Conservation (phyloP, 331 rosid genomes). For the Telfairia occidentalis region DNA sequence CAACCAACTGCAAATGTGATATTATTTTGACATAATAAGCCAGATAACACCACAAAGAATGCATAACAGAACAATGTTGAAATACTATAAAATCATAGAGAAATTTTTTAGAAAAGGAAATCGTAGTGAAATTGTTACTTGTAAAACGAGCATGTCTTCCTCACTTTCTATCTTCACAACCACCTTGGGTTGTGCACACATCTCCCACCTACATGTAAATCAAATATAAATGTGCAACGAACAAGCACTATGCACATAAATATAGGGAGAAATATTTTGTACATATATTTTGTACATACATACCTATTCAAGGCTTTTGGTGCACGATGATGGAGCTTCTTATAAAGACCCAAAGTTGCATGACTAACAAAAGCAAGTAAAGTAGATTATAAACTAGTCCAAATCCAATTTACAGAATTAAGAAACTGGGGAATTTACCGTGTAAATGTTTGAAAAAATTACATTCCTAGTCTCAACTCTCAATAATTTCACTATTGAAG, state of each 20-base stretch:
- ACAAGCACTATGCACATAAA: not conserved
- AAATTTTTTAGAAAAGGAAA: constrained; percentile 16
- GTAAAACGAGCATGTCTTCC: constrained; percentile 83
- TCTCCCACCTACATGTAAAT: constrained; percentile 74
- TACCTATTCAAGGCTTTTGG: constrained; percentile 84
- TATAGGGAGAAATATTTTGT: not conserved
- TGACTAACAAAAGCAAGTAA: constrained; percentile 40
- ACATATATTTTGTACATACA: not conserved
- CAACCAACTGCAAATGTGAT: not conserved
- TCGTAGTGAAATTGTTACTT: constrained; percentile 32
- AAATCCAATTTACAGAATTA: not conserved
- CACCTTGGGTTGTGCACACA: constrained; percentile 93
- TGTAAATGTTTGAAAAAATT: not conserved
- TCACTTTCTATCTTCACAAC: constrained; percentile 88
- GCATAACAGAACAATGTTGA: not conserved
- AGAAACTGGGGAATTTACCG: not conserved
- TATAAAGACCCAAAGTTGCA: constrained; percentile 88
- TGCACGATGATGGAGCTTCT: constrained; percentile 65
- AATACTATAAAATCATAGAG: not conserved
- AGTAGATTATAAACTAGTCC: not conserved
- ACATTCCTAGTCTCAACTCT: not conserved
- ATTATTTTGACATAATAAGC: not conserved
- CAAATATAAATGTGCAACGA: not conserved
- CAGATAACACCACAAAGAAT: not conserved
- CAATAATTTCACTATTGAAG: not conserved